Evolutionary conservation across 345 rosid species (phyloP).

Genomic region (Excoecaria agallocha): DNA sequence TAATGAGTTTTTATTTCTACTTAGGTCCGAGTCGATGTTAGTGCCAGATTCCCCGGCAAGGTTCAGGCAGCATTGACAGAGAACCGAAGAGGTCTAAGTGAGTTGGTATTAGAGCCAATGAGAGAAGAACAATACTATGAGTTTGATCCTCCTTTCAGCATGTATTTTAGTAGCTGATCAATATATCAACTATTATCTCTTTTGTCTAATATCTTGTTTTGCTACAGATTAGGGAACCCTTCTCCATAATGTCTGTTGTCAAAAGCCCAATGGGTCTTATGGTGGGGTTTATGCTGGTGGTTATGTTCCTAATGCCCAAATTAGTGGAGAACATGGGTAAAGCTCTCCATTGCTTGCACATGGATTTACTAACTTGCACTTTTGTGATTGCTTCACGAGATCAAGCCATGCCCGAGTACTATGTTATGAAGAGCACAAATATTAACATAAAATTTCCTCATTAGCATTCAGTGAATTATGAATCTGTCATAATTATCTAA

Average conservation of each 20-base stretch:
- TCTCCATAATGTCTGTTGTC: constrained; percentile 69
- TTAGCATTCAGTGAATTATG: not conserved
- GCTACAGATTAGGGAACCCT: constrained; percentile 85
- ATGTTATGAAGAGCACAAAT: not conserved
- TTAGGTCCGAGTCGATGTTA: constrained; percentile 96
- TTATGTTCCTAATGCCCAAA: constrained; percentile 92
- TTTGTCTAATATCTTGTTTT: constrained; percentile 15
- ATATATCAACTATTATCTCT: constrained; percentile 8
- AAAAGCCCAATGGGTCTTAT: constrained; percentile 99
- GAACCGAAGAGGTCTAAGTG: constrained; percentile 77
- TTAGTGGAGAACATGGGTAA: constrained; percentile 94
- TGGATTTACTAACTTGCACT: not conserved
- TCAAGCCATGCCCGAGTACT: not conserved
- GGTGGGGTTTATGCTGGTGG: constrained; percentile 94
- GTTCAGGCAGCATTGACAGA: constrained; percentile 95
- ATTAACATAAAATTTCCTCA: not conserved
- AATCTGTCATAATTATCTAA: not conserved
- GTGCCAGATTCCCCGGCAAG: constrained; percentile 90
- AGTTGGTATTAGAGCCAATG: constrained; percentile 82
- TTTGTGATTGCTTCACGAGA: not conserved
- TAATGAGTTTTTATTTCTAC: constrained; percentile 17
- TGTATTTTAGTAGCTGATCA: constrained; percentile 1
- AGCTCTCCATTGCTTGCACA: constrained; percentile 17
- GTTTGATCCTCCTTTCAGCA: constrained; percentile 39
- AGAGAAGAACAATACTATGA: constrained; percentile 83